Evolutionary conservation across 306 rosid species (phyloP).

Genomic region (Carpinus viminea): DNA sequence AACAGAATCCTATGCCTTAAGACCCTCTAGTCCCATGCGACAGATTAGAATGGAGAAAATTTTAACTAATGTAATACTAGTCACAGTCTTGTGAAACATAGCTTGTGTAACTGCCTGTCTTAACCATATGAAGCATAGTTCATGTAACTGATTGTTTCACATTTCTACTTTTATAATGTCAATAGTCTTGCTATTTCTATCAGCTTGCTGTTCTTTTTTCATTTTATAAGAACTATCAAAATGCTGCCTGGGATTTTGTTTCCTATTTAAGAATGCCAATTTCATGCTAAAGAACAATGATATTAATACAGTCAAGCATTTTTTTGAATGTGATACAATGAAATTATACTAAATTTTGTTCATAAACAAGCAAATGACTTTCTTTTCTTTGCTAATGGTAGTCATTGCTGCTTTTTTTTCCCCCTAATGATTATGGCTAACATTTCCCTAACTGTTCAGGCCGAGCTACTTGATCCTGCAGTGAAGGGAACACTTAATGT

Average conservation of each 20-base stretch:
- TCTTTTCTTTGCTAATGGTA: background rate
- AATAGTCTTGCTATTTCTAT: background rate
- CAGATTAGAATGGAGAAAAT: background rate
- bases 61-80: background rate
- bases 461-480: constrained; percentile 56
- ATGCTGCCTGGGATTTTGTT: background rate
- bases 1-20: background rate
- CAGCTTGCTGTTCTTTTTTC: background rate
- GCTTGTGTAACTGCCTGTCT: background rate
- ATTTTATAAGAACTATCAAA: background rate
- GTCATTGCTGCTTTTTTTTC: background rate
- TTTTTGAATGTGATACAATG: background rate
- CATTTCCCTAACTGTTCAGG: constrained; percentile 31
- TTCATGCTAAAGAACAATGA: background rate
- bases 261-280: background rate
- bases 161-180: background rate
- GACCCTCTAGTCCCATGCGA: background rate
- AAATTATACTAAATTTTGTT: background rate
- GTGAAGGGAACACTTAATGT: constrained; percentile 63
- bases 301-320: background rate
- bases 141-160: background rate
- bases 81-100: background rate
- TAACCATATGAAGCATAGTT: background rate
- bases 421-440: background rate
- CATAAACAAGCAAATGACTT: background rate